Evolutionary conservation across 257 asterid genomes (phyloP).

Genomic region (Solanum medicagineum): DNA sequence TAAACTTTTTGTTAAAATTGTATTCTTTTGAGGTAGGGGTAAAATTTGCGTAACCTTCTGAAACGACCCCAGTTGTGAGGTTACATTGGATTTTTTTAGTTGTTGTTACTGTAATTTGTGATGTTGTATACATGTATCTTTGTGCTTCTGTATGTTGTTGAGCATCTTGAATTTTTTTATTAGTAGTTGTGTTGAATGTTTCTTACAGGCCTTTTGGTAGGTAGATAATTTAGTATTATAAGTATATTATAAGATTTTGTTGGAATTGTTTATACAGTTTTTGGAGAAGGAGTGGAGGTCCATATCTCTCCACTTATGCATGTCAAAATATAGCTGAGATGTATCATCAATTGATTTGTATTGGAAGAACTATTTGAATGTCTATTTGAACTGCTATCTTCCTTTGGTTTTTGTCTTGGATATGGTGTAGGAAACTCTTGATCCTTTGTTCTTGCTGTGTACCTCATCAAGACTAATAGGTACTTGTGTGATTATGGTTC

Average conservation of each 20-base stretch:
- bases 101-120: slow-evolving; percentile 19
- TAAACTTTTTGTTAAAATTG: slow-evolving; percentile 31
- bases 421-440: slow-evolving; percentile 17
- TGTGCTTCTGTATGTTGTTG: not conserved
- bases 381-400: slow-evolving; percentile 6
- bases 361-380: slow-evolving; percentile 6
- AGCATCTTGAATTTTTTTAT: not conserved
- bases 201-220: slow-evolving; percentile 53
- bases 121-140: slow-evolving; percentile 2
- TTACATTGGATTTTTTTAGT: not conserved
- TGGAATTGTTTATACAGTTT: slow-evolving; percentile 1
- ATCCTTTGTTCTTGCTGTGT: slow-evolving; percentile 8
- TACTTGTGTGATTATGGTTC: slow-evolving; percentile 2
- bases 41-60: no score
- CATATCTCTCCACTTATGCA: not conserved
- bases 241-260: not conserved
- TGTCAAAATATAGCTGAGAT: slow-evolving; percentile 7
- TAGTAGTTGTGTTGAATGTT: slow-evolving; percentile 27
- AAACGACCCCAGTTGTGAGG: not conserved
- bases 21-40: not conserved
- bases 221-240: slow-evolving; percentile 24
- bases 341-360: slow-evolving; percentile 7
- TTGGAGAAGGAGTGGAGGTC: slow-evolving; percentile 21
- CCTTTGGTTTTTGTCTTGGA: slow-evolving; percentile 7
- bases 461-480: slow-evolving; percentile 15